Evolutionary conservation across 352 stramenopile genomes (phyloP).

Genomic region (Phytophthora hibernalis): DNA sequence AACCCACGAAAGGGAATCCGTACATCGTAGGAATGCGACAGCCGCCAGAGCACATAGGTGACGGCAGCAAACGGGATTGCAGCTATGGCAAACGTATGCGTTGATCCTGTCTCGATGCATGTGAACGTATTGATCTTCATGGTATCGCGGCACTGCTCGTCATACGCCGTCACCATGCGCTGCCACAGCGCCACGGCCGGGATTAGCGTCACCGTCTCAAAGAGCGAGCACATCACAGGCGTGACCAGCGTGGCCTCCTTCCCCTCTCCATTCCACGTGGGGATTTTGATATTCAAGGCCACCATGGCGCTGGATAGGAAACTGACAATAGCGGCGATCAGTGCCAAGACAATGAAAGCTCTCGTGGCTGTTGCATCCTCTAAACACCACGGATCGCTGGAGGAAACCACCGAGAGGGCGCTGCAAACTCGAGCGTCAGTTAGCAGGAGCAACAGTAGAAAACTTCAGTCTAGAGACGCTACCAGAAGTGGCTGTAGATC

Average conservation of each 20-base stretch:
- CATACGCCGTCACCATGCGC: constrained; percentile 57
- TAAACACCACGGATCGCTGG: constrained; percentile 75
- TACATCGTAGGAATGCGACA: constrained; percentile 72
- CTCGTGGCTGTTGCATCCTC: constrained; percentile 52
- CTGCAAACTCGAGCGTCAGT: constrained; percentile 31
- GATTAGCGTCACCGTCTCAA: constrained; percentile 50
- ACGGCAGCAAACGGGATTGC: constrained; percentile 49
- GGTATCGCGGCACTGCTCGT: constrained; percentile 48
- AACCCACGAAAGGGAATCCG: neutral
- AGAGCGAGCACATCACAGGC: constrained; percentile 61
- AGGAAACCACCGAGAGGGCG: constrained; percentile 41
- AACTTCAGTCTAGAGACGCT: neutral
- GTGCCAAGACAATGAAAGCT: constrained; percentile 55
- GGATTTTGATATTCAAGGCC: constrained; percentile 62
- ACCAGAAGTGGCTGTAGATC: constrained; percentile 54
- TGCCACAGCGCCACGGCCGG: constrained; percentile 66
- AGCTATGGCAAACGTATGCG: constrained; percentile 48
- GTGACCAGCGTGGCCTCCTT: constrained; percentile 62
- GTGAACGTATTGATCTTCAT: constrained; percentile 64
- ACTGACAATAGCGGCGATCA: constrained; percentile 63
- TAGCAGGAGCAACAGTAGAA: neutral
- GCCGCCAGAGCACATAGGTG: constrained; percentile 67
- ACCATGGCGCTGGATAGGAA: constrained; percentile 65
- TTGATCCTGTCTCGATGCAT: constrained; percentile 55
- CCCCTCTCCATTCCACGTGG: constrained; percentile 78